Base-by-base conservation (phyloP, 2,329 filamentous ascomycete species). In the Verticillium dahliae region DNA sequence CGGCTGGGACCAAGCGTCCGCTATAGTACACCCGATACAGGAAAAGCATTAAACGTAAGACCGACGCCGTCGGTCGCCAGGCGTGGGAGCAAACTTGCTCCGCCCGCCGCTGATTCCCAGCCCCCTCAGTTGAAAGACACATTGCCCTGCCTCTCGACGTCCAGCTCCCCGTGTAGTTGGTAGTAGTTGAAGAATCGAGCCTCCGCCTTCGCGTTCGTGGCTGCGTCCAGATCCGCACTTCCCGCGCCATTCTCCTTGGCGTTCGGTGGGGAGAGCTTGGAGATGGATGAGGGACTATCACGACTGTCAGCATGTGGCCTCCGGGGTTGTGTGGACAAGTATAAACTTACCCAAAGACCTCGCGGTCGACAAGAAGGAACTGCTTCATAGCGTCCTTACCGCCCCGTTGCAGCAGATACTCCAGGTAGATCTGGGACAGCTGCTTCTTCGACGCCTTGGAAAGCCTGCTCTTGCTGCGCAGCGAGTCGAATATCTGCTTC, bases 331-430 rank as follows among this genome's bases (percentile, higher is more conserved):
- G 18, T n/a, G 18, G 27, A 31, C 27, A 9, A 39, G 37, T 15
- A n/a, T 54, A 11, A n/a, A 69, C 85, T 75, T 78, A 88, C 87
- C 95, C 95, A 73, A 96, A 95, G 63, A 97, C 85, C 73, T 96
- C 90, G 54, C 88, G 85, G 72, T 99, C 94, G 39, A 98, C 79
- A 62, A 83, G 79, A 71, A 97, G 81, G 73, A 93, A 97, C 68
- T 93, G 89, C 75, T 92, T 91, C 78, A 96, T 94, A 1, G 91
- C 85, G 37, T 93, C 86, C 72, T 92, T 90, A 63, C 86, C 88
- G 14, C 94, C 93, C 60, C 90, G 83, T 68, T 96, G 88, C 65
- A 96, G 85, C 39, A 99, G 80, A 70, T 95, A 97, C 13, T 83
- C 79, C 80, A 97, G 86, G 74, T 98, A 99, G 61, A 83, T 79